phyloP scores from a whole-genome alignment of 306 rosid species.

The Vachellia pachyceras region DNA sequence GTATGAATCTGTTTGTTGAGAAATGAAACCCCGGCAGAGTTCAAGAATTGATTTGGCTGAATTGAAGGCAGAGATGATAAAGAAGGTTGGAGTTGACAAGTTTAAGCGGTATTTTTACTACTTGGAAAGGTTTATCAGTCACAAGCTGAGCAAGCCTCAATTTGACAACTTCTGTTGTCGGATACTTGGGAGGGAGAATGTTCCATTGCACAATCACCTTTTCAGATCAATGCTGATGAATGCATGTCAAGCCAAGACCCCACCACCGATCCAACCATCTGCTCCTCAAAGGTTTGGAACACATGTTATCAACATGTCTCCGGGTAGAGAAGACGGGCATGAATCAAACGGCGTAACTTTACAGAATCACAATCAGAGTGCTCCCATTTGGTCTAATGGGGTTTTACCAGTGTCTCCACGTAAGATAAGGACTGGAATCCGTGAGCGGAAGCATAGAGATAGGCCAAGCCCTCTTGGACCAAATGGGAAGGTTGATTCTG shows the following conservation, averaged over 20 bases:
- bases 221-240: constrained; percentile 86
- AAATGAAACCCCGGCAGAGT: constrained; percentile 93
- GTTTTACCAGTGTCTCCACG: constrained; percentile 74
- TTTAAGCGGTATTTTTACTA: constrained; percentile 73
- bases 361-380: constrained; percentile 66
- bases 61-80: constrained; percentile 74
- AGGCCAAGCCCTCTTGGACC: constrained; percentile 98
- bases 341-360: constrained; percentile 60
- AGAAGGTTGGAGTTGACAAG: constrained; percentile 83
- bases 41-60: constrained; percentile 95
- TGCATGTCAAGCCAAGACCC: constrained; percentile 88
- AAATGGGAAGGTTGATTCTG: constrained; percentile 78
- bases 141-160: constrained; percentile 85
- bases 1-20: constrained; percentile 77
- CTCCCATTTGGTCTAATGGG: constrained; percentile 84
- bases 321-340: constrained; percentile 78
- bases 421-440: constrained; percentile 70
- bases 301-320: constrained; percentile 62
- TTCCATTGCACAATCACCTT: constrained; percentile 84
- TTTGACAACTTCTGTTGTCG: constrained; percentile 76
- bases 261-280: constrained; percentile 61
- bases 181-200: constrained; percentile 82
- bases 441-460: constrained; percentile 83
- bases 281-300: constrained; percentile 61
- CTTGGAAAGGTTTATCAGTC: constrained; percentile 80